These are phyloP conservation scores for Phytophthora syringae DNA, from an alignment of 352 stramenopile species.

Conservation along the genomic window DNA sequence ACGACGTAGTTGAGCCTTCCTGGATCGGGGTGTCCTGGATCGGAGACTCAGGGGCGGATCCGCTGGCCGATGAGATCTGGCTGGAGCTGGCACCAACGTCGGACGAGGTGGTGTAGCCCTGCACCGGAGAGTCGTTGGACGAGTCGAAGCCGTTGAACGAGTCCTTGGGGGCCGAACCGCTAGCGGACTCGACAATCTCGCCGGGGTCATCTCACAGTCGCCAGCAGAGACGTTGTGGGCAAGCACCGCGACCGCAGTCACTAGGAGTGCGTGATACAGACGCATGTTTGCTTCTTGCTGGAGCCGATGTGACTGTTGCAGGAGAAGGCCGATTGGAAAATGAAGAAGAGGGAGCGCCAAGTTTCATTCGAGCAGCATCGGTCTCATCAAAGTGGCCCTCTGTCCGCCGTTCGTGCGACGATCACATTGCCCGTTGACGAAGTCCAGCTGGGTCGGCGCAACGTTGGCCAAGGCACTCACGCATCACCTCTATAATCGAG, in stretches of 20 bases:
- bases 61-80: not conserved
- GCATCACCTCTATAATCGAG: constrained; percentile 2
- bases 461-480: constrained; percentile 18
- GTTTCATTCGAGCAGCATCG: constrained; percentile 18
- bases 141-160: constrained; percentile 25
- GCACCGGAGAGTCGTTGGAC: constrained; percentile 21
- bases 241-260: constrained; percentile 18
- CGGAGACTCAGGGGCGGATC: not conserved
- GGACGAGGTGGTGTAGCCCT: constrained; percentile 2
- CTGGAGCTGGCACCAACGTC: constrained; percentile 4
- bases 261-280: constrained; percentile 28
- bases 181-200: constrained; percentile 19
- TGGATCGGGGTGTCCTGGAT: constrained; percentile 1
- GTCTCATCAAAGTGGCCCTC: constrained; percentile 4
- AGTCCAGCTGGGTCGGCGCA: constrained; percentile 18
- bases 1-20: not conserved
- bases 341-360: constrained; percentile 9
- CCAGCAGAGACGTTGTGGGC: constrained; percentile 24
- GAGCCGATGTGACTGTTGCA: constrained; percentile 15
- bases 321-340: constrained; percentile 31
- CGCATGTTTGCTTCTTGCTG: constrained; percentile 26
- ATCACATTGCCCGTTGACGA: constrained; percentile 9
- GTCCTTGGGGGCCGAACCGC: constrained; percentile 10
- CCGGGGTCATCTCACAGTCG: constrained; percentile 18
- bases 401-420: constrained; percentile 19